Base-by-base conservation (phyloP, 768 basidiomycete species). In the Leccinum variicolor region DNA sequence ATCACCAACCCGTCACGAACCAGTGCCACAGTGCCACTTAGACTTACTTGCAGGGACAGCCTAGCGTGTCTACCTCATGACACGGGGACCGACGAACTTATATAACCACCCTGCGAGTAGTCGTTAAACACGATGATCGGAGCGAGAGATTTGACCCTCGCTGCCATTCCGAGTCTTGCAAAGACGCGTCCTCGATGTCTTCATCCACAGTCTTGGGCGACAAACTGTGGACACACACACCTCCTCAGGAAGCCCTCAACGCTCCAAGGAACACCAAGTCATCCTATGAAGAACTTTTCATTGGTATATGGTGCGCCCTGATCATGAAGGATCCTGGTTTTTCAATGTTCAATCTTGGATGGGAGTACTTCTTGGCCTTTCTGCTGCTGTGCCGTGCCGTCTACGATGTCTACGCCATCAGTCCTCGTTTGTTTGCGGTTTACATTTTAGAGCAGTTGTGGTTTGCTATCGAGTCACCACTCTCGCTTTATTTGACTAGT, bases 291-390 rank as follows among this genome's bases (percentile, higher is more conserved):
- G 68, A 69, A 39, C 48, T 60, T 29, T 47, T 9, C 6, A 56
- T 69, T 29, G 68, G 68, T 11, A 53, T 69, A 29, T 69, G 68
- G 68, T 69, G 67, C 17, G 25, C 71, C 33, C 53, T 66, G 8
- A 34, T 69, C 15, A 19, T 52, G 19, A 61, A 64, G 9, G 58
- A 65, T 19, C 39, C 51, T 11, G n/a, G 14, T 13, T 54, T 58
- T n/a, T 43, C 33, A 14, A 21, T 57, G 3, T 52, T 62, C 34
- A 52, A 52, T 25, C 33, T 66, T 31, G 46, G 51, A 17, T 66
- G 55, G 58, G 39, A 55, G 14, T 17, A 43, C 25, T 2, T 65
- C 25, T 39, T 54, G 0, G 28, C 25, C 9, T 7, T 61, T 10
- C 48, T 50, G 0, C 36, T 65, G 3, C 39, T 70, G 23, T 33